These are phyloP conservation scores for Theobroma grandiflorum DNA, from an alignment of 441 rosid species.

Conservation along the genomic window DNA sequence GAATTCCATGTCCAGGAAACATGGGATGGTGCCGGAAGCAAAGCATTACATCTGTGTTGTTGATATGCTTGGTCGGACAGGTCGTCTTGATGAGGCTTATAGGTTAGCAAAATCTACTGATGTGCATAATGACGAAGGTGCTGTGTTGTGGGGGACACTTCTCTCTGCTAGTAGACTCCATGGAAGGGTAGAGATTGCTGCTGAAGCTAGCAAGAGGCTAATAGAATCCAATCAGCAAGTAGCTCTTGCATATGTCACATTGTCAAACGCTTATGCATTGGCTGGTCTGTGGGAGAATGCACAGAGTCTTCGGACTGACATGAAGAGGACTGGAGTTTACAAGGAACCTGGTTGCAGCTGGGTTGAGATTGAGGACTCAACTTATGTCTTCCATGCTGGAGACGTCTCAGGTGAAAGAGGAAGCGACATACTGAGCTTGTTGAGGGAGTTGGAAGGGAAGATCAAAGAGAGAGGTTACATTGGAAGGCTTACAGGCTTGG, in stretches of 20 bases:
- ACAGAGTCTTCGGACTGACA: constrained; percentile 54
- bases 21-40: constrained; percentile 60
- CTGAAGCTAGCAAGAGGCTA: constrained; percentile 64
- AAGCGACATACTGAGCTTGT: constrained; percentile 47
- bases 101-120: constrained; percentile 55
- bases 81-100: constrained; percentile 77
- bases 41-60: constrained; percentile 78
- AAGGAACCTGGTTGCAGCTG: constrained; percentile 90
- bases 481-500: constrained; percentile 49
- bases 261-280: constrained; percentile 67
- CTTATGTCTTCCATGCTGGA: constrained; percentile 64
- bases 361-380: constrained; percentile 63
- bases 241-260: constrained; percentile 66
- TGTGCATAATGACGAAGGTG: constrained; percentile 57
- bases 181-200: constrained; percentile 74
- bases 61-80: constrained; percentile 80
- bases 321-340: constrained; percentile 64
- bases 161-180: constrained; percentile 79
- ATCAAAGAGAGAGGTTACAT: constrained; percentile 63
- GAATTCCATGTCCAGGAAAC: constrained; percentile 52
- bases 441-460: constrained; percentile 60
- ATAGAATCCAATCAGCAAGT: constrained; percentile 66
- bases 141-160: constrained; percentile 77
- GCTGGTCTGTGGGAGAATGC: constrained; percentile 74
- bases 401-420: constrained; percentile 51